These are phyloP conservation scores for Cynanchum wilfordii DNA, from an alignment of 257 asterid species.

Conservation along the genomic window DNA sequence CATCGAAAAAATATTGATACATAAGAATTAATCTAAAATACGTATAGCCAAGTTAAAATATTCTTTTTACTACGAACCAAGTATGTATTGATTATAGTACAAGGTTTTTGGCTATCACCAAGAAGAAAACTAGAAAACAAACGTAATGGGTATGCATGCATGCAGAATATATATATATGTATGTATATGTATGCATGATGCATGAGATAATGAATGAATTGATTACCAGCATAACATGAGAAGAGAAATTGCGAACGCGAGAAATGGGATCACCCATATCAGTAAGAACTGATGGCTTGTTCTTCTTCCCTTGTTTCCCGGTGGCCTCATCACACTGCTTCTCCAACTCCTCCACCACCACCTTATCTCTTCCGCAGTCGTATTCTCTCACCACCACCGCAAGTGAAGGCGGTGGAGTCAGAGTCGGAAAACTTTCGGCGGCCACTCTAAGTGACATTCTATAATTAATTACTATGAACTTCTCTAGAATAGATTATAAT, in stretches of 20 bases:
- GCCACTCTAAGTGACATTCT: conserved; percentile 51
- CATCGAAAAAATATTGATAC: conserved; percentile 7
- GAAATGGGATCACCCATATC: conserved; percentile 83
- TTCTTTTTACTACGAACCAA: too few relatives aligned
- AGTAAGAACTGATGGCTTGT: conserved; percentile 50
- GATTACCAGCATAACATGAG: conserved; percentile 74
- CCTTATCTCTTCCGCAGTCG: conserved; percentile 47
- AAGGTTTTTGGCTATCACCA: not conserved
- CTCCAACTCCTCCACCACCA: conserved; percentile 74
- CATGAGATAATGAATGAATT: not conserved
- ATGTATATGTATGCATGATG: too few relatives aligned
- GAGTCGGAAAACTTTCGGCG: conserved; percentile 27
- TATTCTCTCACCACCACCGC: conserved; percentile 63
- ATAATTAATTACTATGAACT: too few relatives aligned
- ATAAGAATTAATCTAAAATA: too few relatives aligned
- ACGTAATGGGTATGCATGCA: too few relatives aligned
- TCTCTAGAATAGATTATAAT: not conserved
- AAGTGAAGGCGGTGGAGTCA: conserved; percentile 6
- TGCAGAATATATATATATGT: too few relatives aligned
- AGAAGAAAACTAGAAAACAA: not conserved
- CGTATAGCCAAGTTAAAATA: too few relatives aligned
- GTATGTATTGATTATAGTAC: too few relatives aligned
- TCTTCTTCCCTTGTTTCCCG: conserved; percentile 53
- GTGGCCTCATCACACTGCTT: conserved; percentile 56
- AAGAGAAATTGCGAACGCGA: conserved; percentile 50